Percentiles rank a stretch among this genome's conserved stretches.
phyloP scores from a whole-genome alignment of 2,329 filamentous ascomycete genomes.

The Aureobasidium sp. region DNA sequence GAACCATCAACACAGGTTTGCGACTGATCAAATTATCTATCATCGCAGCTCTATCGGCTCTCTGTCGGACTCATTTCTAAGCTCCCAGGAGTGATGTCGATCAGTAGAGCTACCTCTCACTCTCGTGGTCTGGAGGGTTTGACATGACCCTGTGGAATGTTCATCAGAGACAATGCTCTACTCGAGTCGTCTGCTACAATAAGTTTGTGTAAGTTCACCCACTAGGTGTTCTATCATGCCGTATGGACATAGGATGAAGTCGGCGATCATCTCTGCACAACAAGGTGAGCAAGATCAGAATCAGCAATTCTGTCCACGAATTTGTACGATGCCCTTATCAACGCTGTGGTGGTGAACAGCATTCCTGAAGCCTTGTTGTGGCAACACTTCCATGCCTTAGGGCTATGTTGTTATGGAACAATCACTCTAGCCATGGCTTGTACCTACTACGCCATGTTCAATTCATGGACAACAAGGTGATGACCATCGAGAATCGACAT shows the following conservation, averaged over 20 bases:
- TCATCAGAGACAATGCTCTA: not conserved
- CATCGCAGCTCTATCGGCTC: too few relatives aligned
- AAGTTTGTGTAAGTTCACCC: too few relatives aligned
- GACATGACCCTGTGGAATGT: not conserved
- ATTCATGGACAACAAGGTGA: not conserved
- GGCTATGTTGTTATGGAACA: not conserved
- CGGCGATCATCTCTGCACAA: not conserved
- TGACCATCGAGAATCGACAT: not conserved
- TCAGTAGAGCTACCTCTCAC: not conserved
- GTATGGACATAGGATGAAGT: not conserved
- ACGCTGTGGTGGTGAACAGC: not conserved
- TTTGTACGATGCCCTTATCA: not conserved
- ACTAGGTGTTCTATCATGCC: not conserved
- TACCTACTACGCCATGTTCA: not conserved
- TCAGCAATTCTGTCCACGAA: not conserved
- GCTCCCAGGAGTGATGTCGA: not conserved
- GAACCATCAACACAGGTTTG: not conserved
- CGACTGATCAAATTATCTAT: not conserved
- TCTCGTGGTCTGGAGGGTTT: not conserved
- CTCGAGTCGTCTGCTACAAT: not conserved
- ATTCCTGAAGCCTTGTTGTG: conserved; percentile 15
- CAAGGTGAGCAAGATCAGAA: not conserved
- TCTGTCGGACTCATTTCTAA: not conserved
- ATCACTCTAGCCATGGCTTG: not conserved
- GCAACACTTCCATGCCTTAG: conserved; percentile 9